Base-by-base conservation (phyloP, 1,139 yeast species). In the Taphrina confusa region DNA sequence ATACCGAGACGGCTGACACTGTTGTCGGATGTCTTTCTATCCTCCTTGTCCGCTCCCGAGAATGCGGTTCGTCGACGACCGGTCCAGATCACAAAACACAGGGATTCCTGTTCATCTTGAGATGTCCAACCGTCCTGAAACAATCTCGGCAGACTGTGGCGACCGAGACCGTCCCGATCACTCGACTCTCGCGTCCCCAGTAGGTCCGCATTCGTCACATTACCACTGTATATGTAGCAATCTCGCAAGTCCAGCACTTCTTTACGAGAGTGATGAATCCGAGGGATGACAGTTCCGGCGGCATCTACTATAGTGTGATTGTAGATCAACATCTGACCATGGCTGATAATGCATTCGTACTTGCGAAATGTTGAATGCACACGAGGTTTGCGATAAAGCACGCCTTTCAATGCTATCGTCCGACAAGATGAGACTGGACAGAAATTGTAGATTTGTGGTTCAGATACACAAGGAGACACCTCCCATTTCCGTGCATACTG, bases 101-200 rank as follows among this genome's bases (percentile, higher is more conserved):
- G 75, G 40, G 80, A 73, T 14, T 78, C 70, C 65, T 87, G 94
- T 59, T 85, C 88, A 66, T 91, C 97, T 4, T 82, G 76, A 1
- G 94, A 85, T 65, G 78, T 79, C 91, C 95, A 87, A 0, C 96
- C 96, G 71, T 90, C 95, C 0, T 80, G 73, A 68, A 86, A 89
- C 0, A 85, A 75, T 40, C 95, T 74, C 0, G 97, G 95, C 45
- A 86, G 70, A 0, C 84, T 69, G 30, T 61, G 62, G 51, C 62
- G 68, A 58, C 78, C 79, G 4, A 76, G 76, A 0, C 85, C 87
- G 8, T 45, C 44, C 16, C 47, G 42, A 12, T 31, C 49, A 11
- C 40, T 27, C 8, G 64, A 61, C 9, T 65, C 65, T 5, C 63
- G 61, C 4, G 61, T 51, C 18, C 56, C 55, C 4, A 57, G 34